Evolutionary conservation across 805 yeast genomes (phyloP), one percentile per base, ranked within the genome.

Genomic region (Starmerella cellae): DNA sequence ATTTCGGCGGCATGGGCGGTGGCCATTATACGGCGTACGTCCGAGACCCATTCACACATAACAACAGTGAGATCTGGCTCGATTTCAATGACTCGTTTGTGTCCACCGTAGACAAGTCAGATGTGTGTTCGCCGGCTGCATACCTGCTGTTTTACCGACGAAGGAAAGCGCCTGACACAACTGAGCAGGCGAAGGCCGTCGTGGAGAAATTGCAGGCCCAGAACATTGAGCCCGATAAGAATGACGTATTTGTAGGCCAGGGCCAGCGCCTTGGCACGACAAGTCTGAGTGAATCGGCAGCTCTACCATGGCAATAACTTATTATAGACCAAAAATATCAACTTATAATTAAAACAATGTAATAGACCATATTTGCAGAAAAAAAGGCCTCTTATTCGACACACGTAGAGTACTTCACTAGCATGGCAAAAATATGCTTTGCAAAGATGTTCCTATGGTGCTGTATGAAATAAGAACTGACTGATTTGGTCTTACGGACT

Each of bases 11-110:
- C 0, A 66, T 88, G 17, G 96, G 97, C 0, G 97, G 97, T 4
- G 97, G 98, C 2, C 97, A 91, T 64, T 88, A 91, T 60, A 91
- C 98, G 1, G 82, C 97, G 0, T 79, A 76, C 55, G 95, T 74
- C 0, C 80, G 79, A 58, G 87, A 87, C 55, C 78, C 75, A 59
- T 67, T 74, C 34, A n/a, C n/a, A n/a, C n/a, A n/a, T n/a, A 21
- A 17, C 11, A 8, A 8, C 10, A 10, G 21, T 6, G 93, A 82
- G 55, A 68, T 74, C 44, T 91, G 97, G 97, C 84, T 85, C 57
- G 81, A 85, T 57, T 88, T 71, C 59, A 87, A 88, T 57, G 98
- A 88, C 58, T 76, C 94, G 2, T 62, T 79, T 26, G 95, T 85
- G 1, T 61, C 74, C 0, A 65, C 65, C 17, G 68, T 76, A 0